Evolutionary conservation across 116 monocot genomes (phyloP).

Genomic region (Papilionanthe hybrid): DNA sequence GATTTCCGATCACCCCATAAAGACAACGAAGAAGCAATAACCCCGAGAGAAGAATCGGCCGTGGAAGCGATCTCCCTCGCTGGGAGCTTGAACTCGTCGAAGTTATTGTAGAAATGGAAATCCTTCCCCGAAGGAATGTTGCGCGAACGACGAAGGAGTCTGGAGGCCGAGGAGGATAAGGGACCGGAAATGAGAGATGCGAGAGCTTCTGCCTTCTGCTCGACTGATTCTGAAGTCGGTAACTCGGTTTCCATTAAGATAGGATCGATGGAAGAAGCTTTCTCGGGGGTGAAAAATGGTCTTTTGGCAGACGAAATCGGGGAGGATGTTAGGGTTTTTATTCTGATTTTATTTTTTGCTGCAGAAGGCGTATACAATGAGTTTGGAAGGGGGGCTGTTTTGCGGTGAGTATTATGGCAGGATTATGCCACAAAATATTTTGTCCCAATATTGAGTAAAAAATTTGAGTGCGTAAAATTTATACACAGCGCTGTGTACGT

Average conservation of each 20-base stretch:
- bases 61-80: constrained; percentile 20
- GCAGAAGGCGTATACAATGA: background rate
- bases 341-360: too few species aligned
- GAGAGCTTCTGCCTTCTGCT: constrained; percentile 35
- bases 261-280: background rate
- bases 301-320: background rate
- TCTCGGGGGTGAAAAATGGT: background rate
- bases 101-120: constrained; percentile 92
- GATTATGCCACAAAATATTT: too few species aligned
- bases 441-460: too few species aligned
- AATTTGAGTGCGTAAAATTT: too few species aligned
- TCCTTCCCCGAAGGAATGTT: constrained; percentile 58
- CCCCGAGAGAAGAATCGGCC: constrained; percentile 28
- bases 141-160: constrained; percentile 45
- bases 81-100: constrained; percentile 57
- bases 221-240: constrained; percentile 18
- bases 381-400: background rate
- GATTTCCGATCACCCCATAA: constrained; percentile 23
- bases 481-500: too few species aligned
- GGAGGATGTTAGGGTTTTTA: too few species aligned
- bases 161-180: constrained; percentile 46
- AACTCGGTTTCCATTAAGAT: constrained; percentile 18
- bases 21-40: constrained; percentile 22
- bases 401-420: too few species aligned
- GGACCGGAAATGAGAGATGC: constrained; percentile 34